These are phyloP conservation scores for Rhodamnia argentea DNA, from an alignment of 345 rosid genomes.

Conservation along the genomic window DNA sequence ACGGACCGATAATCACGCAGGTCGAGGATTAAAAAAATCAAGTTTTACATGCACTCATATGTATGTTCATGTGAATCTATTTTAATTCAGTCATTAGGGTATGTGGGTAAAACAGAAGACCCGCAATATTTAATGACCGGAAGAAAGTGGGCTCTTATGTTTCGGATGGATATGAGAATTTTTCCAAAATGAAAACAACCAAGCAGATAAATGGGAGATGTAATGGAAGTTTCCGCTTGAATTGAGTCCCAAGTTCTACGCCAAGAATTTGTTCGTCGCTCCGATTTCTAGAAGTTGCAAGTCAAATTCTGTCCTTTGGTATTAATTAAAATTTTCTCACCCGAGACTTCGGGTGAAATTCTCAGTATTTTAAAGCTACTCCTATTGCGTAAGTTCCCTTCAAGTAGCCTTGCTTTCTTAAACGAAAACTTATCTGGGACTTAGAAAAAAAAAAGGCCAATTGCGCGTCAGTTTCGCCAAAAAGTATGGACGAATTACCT, in stretches of 20 bases:
- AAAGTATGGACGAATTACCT: not conserved
- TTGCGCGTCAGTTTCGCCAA: not conserved
- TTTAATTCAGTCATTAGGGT: not conserved
- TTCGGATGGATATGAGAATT: not conserved
- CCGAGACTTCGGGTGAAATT: not conserved
- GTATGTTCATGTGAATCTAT: not conserved
- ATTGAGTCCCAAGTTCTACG: not conserved
- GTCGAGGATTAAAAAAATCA: not conserved
- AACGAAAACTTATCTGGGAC: not conserved
- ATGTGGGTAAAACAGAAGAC: fast-evolving
- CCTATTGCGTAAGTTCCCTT: not conserved
- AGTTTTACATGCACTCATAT: not conserved
- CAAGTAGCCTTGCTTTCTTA: not conserved
- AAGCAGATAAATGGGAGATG: not conserved
- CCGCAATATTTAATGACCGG: not conserved
- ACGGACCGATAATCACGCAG: not conserved
- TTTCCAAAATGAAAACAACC: not conserved
- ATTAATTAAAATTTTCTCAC: not conserved
- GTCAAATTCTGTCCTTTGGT: not conserved
- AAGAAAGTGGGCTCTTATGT: not conserved
- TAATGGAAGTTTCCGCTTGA: not conserved
- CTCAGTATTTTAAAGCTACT: not conserved
- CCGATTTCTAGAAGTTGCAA: too few species aligned
- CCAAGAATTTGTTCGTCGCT: not conserved
- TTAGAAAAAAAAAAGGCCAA: not conserved